Evolutionary conservation across 2,329 filamentous ascomycete genomes (phyloP), one percentile per base, ranked within the genome.

Genomic region (Aspergillus pseudoviridinutans): DNA sequence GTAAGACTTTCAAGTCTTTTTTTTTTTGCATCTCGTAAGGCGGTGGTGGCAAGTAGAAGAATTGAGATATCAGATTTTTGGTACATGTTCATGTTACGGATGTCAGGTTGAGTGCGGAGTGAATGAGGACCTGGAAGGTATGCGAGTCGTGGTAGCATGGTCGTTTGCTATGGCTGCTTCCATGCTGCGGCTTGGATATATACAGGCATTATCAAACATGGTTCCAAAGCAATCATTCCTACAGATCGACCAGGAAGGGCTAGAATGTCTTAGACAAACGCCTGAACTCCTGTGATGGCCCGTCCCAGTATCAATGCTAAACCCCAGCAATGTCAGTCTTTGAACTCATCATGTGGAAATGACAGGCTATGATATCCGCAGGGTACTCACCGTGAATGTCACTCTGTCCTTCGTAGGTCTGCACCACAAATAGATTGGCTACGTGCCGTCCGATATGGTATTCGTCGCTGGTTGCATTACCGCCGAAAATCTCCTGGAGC

Each of bases 321-420:
- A 47, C 1, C 9, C 22, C 29, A 49, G 41, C 49, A 53, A 50
- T 10, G 41, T 46, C 41, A 57, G 60, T 64, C 24, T 49, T 25
- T 27, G 22, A 50, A 7, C n/a, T 10, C 10, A 4, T 5, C 38
- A 49, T 56, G 35, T 35, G 32, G 29, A 14, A 35, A 35, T 6
- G 12, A 35, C 2, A 35, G 32, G 32, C 32, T 14, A 53, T 22
- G 14, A 41, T 7, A 10, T 24, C 12, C 29, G 28, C 25, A 58
- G 54, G 58, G 49, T 55, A 84, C 89, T 83, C 78, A 93, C 91
- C 86, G 75, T 97, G 94, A 72, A 97, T 97, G 76, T 97, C 94
- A 71, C 92, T 97, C 78, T 97, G 94, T 24, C 94, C 94, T 78
- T 99, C 94, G 67, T 99, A 99, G 1, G 93, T 97, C 79, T 97